phyloP scores from a whole-genome alignment of 192 early-diverging fungal species.

The Polychytrium aggregatum region DNA sequence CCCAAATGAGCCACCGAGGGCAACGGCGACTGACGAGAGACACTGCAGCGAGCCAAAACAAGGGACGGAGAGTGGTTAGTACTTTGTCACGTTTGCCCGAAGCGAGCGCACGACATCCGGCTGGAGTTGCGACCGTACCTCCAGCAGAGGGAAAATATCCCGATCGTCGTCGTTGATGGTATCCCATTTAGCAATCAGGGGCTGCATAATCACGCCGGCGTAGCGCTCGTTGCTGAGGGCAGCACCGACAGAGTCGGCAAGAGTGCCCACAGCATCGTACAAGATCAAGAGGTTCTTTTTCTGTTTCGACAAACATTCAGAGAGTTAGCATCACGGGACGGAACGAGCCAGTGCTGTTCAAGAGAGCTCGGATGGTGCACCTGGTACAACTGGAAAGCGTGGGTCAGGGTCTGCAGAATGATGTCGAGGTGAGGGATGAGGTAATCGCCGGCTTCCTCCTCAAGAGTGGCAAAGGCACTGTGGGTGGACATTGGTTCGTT shows the following conservation, averaged over 20 bases:
- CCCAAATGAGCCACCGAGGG: conserved; percentile 75
- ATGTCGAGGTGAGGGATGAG: conserved; percentile 81
- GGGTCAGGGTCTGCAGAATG: conserved; percentile 71
- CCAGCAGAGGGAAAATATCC: conserved; percentile 90
- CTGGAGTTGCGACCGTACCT: conserved; percentile 33
- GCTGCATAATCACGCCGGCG: conserved; percentile 77
- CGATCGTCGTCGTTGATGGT: conserved; percentile 69
- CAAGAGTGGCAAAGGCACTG: conserved; percentile 85
- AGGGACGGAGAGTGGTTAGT: no score
- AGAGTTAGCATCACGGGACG: no score
- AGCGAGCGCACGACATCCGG: conserved; percentile 1
- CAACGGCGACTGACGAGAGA: conserved; percentile 73
- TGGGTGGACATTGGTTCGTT: no score
- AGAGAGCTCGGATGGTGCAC: conserved; percentile 3
- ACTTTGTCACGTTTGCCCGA: neutral
- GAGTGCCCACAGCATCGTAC: conserved; percentile 95
- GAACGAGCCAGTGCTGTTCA: no score
- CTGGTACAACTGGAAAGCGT: conserved; percentile 77
- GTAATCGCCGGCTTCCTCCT: conserved; percentile 76
- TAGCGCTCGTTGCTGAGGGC: conserved; percentile 72
- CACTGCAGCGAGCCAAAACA: conserved; percentile 38
- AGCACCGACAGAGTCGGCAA: conserved; percentile 81
- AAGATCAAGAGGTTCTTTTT: conserved; percentile 90
- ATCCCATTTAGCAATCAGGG: conserved; percentile 79
- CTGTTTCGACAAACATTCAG: no score